Evolutionary conservation across 73 alveolate genomes (phyloP).

Genomic region (Tetrahymena thermophila): DNA sequence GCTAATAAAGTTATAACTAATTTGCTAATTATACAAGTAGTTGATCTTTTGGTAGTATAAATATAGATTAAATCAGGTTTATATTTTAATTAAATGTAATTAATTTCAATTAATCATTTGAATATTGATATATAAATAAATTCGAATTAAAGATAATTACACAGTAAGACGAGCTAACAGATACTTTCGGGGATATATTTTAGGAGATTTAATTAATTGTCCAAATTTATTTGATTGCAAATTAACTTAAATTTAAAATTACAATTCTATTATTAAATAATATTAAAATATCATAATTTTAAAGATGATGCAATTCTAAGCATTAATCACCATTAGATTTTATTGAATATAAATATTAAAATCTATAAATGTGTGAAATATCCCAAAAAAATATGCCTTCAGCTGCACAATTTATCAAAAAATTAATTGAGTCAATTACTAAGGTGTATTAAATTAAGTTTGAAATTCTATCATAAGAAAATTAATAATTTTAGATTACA

Average conservation of each 20-base stretch:
- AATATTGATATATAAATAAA: background rate
- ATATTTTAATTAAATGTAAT: no score
- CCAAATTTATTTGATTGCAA: background rate
- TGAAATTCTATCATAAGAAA: background rate
- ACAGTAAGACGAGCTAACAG: background rate
- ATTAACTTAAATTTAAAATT: background rate
- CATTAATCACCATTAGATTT: background rate
- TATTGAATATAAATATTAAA: background rate
- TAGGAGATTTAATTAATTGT: no score
- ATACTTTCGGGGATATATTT: background rate
- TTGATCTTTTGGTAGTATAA: background rate
- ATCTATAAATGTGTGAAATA: background rate
- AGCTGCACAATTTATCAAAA: background rate
- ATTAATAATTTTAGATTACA: background rate
- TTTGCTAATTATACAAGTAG: no score
- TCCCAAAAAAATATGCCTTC: background rate
- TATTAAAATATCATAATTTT: background rate
- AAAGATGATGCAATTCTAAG: background rate
- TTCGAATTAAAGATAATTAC: background rate
- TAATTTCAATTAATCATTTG: background rate
- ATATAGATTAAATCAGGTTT: background rate
- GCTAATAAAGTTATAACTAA: background rate
- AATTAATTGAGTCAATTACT: background rate
- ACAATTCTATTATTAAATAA: background rate
- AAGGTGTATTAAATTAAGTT: background rate